These are phyloP conservation scores for Pseudogymnoascus destructans DNA, from an alignment of 2,329 filamentous ascomycete genomes.

Conservation along the genomic window DNA sequence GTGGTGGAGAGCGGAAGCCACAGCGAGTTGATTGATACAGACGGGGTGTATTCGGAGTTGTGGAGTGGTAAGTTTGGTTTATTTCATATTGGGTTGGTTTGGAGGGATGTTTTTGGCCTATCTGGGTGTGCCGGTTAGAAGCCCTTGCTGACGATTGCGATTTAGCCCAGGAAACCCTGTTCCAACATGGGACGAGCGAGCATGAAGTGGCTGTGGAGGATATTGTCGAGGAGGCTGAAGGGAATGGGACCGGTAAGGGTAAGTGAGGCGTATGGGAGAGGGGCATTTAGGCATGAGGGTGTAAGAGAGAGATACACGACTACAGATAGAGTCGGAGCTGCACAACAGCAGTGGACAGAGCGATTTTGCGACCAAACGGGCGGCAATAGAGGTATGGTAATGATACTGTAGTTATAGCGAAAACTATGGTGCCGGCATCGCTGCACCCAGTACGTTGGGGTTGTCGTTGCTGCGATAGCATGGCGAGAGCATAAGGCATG, in stretches of 20 bases:
- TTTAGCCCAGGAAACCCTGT: slow-evolving; percentile 49
- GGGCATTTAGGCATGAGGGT: background rate
- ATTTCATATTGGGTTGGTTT: background rate
- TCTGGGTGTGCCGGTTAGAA: background rate
- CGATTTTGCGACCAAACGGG: background rate
- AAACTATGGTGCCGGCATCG: background rate
- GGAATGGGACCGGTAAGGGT: background rate
- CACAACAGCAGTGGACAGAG: background rate
- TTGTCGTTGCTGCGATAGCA: background rate
- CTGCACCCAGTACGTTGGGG: background rate
- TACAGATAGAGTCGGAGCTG: background rate
- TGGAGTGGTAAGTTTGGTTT: slow-evolving; percentile 60
- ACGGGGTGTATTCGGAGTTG: slow-evolving; percentile 73
- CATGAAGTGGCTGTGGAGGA: slow-evolving; percentile 20
- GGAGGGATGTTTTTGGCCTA: background rate
- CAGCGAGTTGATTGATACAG: slow-evolving; percentile 62
- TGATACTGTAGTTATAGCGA: background rate
- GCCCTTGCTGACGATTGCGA: slow-evolving; percentile 1
- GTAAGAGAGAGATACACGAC: background rate
- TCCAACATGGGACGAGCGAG: slow-evolving; percentile 35
- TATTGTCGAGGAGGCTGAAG: slow-evolving; percentile 7
- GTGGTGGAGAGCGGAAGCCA: slow-evolving; percentile 90
- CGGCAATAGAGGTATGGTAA: background rate
- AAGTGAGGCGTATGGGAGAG: background rate
- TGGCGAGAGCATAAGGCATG: background rate